Evolutionary conservation across 257 asterid species (phyloP).

Genomic region (Nicotiana benthamiana): DNA sequence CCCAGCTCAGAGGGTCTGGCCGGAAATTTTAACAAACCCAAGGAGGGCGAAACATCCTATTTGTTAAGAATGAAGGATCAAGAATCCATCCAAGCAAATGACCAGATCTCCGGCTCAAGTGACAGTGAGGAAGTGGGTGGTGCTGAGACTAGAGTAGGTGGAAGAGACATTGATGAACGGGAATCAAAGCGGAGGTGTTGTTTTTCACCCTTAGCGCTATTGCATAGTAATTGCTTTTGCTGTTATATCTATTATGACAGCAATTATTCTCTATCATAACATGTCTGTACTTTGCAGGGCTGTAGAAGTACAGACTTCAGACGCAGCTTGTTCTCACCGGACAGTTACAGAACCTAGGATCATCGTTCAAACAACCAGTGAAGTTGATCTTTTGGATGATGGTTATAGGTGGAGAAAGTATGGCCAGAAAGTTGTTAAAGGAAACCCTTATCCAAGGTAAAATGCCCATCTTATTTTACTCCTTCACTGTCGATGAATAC

Average conservation of each 20-base stretch:
- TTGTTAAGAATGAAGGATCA: slow-evolving; percentile 29
- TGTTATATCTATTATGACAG: neutral
- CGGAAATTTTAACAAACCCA: slow-evolving; percentile 26
- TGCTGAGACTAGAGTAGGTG: slow-evolving; percentile 35
- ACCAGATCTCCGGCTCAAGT: slow-evolving; percentile 58
- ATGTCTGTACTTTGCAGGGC: slow-evolving; percentile 33
- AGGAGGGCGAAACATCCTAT: slow-evolving; percentile 26
- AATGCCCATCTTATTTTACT: neutral
- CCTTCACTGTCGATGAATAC: neutral
- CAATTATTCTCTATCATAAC: neutral
- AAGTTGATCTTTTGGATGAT: slow-evolving; percentile 86
- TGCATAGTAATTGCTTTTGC: neutral
- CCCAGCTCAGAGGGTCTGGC: slow-evolving; percentile 29
- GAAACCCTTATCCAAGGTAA: slow-evolving; percentile 91
- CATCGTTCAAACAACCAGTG: slow-evolving; percentile 88
- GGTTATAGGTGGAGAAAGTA: slow-evolving; percentile 92
- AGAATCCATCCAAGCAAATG: slow-evolving; percentile 66
- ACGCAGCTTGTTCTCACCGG: slow-evolving; percentile 59
- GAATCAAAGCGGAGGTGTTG: slow-evolving; percentile 70
- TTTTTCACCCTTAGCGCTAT: neutral
- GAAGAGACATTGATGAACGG: slow-evolving; percentile 65
- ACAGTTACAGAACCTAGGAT: slow-evolving; percentile 88
- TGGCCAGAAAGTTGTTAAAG: slow-evolving; percentile 97
- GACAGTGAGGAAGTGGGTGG: slow-evolving; percentile 60
- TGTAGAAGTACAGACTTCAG: slow-evolving; percentile 45